Base-by-base conservation (phyloP, 768 basidiomycete species). In the Rhodosporidiobolus odoratus region DNA sequence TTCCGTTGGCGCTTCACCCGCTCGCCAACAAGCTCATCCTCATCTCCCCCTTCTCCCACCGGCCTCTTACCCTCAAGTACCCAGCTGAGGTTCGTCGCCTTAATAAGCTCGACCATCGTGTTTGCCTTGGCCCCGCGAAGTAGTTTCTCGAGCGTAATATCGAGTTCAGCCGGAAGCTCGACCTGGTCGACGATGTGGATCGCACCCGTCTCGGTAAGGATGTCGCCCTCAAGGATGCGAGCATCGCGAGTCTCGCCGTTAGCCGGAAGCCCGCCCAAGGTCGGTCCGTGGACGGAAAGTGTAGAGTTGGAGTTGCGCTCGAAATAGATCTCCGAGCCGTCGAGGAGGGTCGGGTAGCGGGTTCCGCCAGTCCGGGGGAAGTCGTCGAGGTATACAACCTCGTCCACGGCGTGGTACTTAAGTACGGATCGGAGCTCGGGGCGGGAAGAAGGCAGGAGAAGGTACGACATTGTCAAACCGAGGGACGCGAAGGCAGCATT, bases 401-500 rank as follows among this genome's bases (percentile, higher is more conserved):
- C 84, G 68, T 86, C 83, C 35, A 98, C 80, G 16, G 87, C 86
- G 77, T 98, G 96, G 76, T 97, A 94, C n/a, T 87, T 82, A 61
- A 99, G 84, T 47, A 98, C 88, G 38, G 84, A 86, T 76, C 88
- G 87, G 56, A 98, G 81, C 77, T 97, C 93, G 65, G 84, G 79
- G 77, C 88, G 91, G 9, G 89, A 87, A 38, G 78, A 78, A 0
- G 89, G 82, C 0, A 89, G 82, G 21, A 97, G 85, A 17, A 99
- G 85, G 79, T 97, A 92, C 23, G 84, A 85, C 80, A 90, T 92
- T 71, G 91, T 88, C 53, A 99, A 85, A 9, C 96, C 96, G 10
- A 98, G 84, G 13, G 87, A 85, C 71, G 87, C 85, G 82, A 96
- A 99, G 0, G 92, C 96, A n/a, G 81, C 78, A 77, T 99, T 99